Evolutionary conservation across 768 basidiomycete genomes (phyloP), one percentile per base, ranked within the genome.

Genomic region (Trametes elegans): DNA sequence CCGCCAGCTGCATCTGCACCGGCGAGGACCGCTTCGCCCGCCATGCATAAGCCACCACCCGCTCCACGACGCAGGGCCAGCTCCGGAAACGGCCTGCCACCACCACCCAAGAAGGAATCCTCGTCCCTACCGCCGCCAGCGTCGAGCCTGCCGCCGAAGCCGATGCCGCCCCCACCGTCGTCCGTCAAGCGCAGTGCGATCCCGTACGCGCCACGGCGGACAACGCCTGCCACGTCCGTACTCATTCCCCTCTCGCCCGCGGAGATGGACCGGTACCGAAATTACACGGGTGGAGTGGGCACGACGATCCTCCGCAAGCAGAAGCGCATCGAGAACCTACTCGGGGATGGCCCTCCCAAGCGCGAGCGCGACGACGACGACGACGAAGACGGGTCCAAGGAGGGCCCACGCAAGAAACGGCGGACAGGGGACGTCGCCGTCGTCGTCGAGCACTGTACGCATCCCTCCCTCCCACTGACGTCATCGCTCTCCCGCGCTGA

Each of bases 401-500:
- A 36, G 64, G 64, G 43, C 71, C 72, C 52, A 61, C 67, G 61
- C 71, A 83, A 81, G 60, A 62, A 54, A 35, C 53, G 53, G 46
- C 74, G 79, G 40, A 77, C 77, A 4, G 81, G 85, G n/a, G 88
- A 92, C 65, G 82, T 85, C 1, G 83, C 78, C 1, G 80, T 85
- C 42, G 88, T 93, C 32, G 81, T 88, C 16, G 72, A 87, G 34
- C 92, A 93, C 68, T 93, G 91, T 87, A 64, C 65, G 86, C 79
- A n/a, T 49, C 43, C 36, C n/a, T 16, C 41, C 31, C 31, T 54
- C 16, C 21, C 51, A 23, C 35, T 59, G 58, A 59, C 48, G 49
- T 59, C 47, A 38, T 57, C 31, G 24, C 50, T 24, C 24, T 14
- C 50, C 52, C 32, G 6, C 13, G 3, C 40, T 53, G 23, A 49